Evolutionary conservation across 345 rosid genomes (phyloP), one percentile per base, ranked within the genome.

Genomic region (Eucalyptus melliodora): DNA sequence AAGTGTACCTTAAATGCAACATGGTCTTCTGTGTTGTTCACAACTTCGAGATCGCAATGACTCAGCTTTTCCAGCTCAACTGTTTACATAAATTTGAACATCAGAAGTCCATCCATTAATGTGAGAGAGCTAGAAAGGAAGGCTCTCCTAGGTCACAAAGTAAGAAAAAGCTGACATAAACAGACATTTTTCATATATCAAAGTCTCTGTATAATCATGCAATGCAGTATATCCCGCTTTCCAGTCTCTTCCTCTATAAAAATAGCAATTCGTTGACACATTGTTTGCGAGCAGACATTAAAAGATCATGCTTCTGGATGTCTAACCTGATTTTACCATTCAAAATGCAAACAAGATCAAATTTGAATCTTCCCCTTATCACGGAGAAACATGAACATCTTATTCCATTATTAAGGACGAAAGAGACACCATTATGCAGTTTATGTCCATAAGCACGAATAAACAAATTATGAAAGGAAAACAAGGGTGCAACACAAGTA

Each of bases 51-150:
- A 90, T 96, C 96, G 86, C 98, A 96, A 88, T 87, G 92, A 90
- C 95, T 94, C 87, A 92, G 97, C 92, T 94, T 95, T 85, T 94
- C 96, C 51, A 95, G 93, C 92, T 96, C 97, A 93, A 94, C 98
- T 96, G 96, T 72, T 89, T 37, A 30, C 42, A 88, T 50, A 31
- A 89, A 83, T 88, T 50, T 31, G 60, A 89, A 67, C 42, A 59
- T 83, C 67, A 62, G 13, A 59, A 88, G 44, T 80, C 47, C 88
- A 86, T 86, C 45, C 50, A 86, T 31, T 86, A 86, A 50, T 6
- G 37, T 42, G 11, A 51, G 62, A 77, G 47, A 77, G 85, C 85
- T 77, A 77, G 27, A 77, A 77, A 77, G 47, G 85, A 77, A 77
- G 47, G 85, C 47, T 77, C 47, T 77, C 59, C 59, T 40, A 77